phyloP scores from a whole-genome alignment of 306 rosid species.

The Prunus dulcis region DNA sequence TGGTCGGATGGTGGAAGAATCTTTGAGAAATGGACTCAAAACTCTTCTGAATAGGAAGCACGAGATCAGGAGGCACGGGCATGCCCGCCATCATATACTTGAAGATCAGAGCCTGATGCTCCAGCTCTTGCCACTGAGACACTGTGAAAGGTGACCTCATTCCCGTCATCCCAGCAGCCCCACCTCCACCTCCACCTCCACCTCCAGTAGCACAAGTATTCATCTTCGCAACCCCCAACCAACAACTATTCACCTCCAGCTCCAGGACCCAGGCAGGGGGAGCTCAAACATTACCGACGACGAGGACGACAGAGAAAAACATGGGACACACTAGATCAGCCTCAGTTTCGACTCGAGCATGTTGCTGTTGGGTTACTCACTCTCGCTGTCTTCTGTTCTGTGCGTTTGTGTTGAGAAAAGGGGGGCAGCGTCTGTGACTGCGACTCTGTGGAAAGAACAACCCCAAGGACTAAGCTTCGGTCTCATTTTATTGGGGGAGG shows the following conservation, averaged over 20 bases:
- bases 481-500: too few species aligned
- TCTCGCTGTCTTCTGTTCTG: too few species aligned
- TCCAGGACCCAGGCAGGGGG: not conserved
- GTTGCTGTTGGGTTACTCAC: too few species aligned
- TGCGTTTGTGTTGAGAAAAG: too few species aligned
- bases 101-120: slow-evolving; percentile 85
- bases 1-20: slow-evolving; percentile 61
- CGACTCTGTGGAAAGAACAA: too few species aligned
- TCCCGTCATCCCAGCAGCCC: not conserved
- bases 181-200: too few species aligned
- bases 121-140: slow-evolving; percentile 90
- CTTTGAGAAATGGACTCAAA: slow-evolving; percentile 62
- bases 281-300: slow-evolving; percentile 33
- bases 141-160: slow-evolving; percentile 69
- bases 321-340: slow-evolving; percentile 29
- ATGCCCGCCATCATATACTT: slow-evolving; percentile 77
- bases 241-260: too few species aligned
- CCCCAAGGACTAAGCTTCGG: too few species aligned
- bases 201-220: not conserved
- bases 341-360: not conserved
- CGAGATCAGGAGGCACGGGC: slow-evolving; percentile 83
- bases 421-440: too few species aligned
- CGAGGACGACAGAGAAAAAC: slow-evolving; percentile 21
- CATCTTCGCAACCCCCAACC: not conserved
- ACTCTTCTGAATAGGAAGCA: slow-evolving; percentile 72